These are phyloP conservation scores for Rhizophagus clarus DNA, from an alignment of 192 early-diverging fungal species.

Conservation along the genomic window DNA sequence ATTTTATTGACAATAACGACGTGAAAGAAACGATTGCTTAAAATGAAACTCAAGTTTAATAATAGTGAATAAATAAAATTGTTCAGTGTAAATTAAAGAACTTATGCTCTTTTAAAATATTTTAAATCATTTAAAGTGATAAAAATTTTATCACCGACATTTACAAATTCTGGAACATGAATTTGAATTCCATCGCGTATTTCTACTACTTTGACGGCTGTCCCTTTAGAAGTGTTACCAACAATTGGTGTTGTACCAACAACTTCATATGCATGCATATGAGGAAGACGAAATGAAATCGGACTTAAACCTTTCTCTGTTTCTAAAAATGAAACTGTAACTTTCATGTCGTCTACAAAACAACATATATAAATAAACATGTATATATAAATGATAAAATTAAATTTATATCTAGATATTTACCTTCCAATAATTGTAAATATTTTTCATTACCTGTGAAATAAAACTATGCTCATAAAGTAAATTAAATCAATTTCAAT, in stretches of 20 bases:
- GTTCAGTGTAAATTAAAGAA: too few species aligned
- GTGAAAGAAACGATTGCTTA: not conserved
- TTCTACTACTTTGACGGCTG: conserved; percentile 65
- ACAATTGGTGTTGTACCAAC: conserved; percentile 50
- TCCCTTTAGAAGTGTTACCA: conserved; percentile 66
- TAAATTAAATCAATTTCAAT: not conserved
- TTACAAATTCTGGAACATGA: conserved; percentile 81
- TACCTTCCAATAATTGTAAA: conserved; percentile 1
- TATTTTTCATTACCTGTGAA: not conserved
- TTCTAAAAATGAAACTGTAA: conserved; percentile 62
- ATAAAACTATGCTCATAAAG: not conserved
- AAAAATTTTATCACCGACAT: conserved; percentile 71
- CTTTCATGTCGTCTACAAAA: conserved; percentile 53
- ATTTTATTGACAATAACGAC: not conserved
- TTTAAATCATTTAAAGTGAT: conserved; percentile 67
- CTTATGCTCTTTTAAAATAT: conserved; percentile 64
- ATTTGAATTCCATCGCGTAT: conserved; percentile 68
- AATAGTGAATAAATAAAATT: too few species aligned
- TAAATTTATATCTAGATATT: too few species aligned
- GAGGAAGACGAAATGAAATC: conserved; percentile 63
- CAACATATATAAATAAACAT: conserved; percentile 42
- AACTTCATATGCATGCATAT: conserved; percentile 59
- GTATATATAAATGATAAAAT: not conserved
- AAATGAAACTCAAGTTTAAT: not conserved
- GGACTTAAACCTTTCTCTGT: conserved; percentile 54